Percentiles rank a stretch among this genome's conserved stretches.
Conservation (phyloP, 2,329 filamentous ascomycete species). For the Botrytis cinerea region DNA sequence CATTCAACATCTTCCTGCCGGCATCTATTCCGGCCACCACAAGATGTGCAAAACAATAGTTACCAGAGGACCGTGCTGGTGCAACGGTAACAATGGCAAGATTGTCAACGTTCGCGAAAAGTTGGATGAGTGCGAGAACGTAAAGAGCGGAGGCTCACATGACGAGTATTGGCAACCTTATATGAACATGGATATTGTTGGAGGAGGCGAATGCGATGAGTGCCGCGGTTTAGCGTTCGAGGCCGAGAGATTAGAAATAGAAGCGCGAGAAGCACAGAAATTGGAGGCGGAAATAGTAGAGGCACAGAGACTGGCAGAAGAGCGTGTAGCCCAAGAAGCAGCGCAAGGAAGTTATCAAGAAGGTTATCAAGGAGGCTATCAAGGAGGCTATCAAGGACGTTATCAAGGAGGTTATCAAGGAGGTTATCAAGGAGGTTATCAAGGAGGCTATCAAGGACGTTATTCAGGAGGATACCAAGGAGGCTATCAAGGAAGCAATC, state of each 20-base stretch:
- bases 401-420: not conserved
- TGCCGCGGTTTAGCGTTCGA: not conserved
- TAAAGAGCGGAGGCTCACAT: not conserved
- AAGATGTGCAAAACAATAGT: not conserved
- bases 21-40: not conserved
- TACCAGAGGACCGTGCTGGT: not conserved
- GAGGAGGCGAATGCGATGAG: not conserved
- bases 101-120: rapidly evolving
- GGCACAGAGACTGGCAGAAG: not conserved
- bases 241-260: not conserved
- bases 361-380: not conserved
- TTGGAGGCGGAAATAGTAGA: not conserved
- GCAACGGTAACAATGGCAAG: not conserved
- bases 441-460: not conserved
- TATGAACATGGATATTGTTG: rapidly evolving
- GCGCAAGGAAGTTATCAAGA: not conserved
- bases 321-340: not conserved
- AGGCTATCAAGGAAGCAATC: not conserved
- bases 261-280: not conserved
- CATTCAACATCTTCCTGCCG: not conserved
- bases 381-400: not conserved
- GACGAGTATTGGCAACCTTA: not conserved
- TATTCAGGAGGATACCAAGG: not conserved
- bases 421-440: too few relatives aligned
- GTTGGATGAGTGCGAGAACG: not conserved